Conservation (phyloP, 768 basidiomycete species). For the Pluteus cervinus region DNA sequence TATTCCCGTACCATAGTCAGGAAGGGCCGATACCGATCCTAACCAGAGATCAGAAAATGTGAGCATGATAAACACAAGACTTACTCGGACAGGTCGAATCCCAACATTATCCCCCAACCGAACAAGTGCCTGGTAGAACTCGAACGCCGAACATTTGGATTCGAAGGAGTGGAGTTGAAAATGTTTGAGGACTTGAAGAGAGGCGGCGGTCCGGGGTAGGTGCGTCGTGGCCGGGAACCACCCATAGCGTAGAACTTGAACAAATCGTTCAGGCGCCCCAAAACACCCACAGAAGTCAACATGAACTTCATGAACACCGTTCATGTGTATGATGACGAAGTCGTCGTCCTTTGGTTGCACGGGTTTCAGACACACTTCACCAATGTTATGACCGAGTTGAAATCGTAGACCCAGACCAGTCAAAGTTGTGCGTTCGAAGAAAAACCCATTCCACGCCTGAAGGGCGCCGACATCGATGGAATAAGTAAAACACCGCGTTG, state of each 20-base stretch:
- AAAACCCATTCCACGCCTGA: slow-evolving; percentile 9
- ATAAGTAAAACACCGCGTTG: too few relatives aligned
- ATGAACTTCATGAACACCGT: slow-evolving; percentile 22
- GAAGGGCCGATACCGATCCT: slow-evolving; percentile 24
- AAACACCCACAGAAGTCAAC: slow-evolving; percentile 26
- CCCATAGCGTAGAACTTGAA: slow-evolving; percentile 22
- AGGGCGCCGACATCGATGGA: too few relatives aligned
- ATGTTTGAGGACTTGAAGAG: slow-evolving; percentile 14
- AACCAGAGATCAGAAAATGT: not conserved
- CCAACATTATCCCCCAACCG: slow-evolving; percentile 19
- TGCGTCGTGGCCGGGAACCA: slow-evolving; percentile 24
- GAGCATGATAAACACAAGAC: not conserved
- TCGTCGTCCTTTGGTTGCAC: slow-evolving; percentile 8
- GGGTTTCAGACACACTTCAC: slow-evolving; percentile 11
- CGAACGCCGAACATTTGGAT: slow-evolving; percentile 20
- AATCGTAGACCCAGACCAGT: slow-evolving; percentile 18
- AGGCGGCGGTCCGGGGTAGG: slow-evolving; percentile 19
- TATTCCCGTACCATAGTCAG: slow-evolving; percentile 16
- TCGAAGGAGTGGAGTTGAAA: slow-evolving; percentile 20
- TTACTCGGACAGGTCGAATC: slow-evolving; percentile 10
- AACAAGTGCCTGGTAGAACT: slow-evolving; percentile 21
- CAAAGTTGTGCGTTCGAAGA: slow-evolving; percentile 11
- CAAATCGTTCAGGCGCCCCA: slow-evolving; percentile 7
- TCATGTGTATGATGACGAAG: slow-evolving; percentile 18
- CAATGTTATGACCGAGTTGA: slow-evolving; percentile 19